Percentiles rank a stretch among this genome's conserved stretches.
Evolutionary conservation across 2,329 filamentous ascomycete genomes (phyloP).

Genomic region (Thielaviopsis euricoi): DNA sequence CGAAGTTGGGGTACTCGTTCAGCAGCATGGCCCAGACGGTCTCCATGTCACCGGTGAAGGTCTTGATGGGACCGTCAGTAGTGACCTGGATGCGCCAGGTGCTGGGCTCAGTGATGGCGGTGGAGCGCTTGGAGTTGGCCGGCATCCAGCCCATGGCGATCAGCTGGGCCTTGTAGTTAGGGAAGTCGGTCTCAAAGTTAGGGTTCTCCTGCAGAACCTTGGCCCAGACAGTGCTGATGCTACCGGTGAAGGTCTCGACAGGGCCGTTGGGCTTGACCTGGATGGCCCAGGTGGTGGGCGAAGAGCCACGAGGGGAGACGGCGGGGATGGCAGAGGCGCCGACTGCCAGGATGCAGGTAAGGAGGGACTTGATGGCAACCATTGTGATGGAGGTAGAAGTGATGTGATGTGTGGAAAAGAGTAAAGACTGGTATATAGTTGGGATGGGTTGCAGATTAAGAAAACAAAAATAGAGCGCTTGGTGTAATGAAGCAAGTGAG

Average conservation of each 20-base stretch:
- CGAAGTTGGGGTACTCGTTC: constrained; percentile 3
- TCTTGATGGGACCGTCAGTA: neutral
- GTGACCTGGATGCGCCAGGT: constrained; percentile 7
- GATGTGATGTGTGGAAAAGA: neutral
- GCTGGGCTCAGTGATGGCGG: neutral
- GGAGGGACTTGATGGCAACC: constrained; percentile 6
- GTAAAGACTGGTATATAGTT: neutral
- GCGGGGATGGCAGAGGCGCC: constrained; percentile 8
- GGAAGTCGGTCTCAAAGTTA: constrained; percentile 8
- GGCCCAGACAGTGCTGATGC: constrained; percentile 3
- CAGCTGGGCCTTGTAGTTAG: constrained; percentile 8
- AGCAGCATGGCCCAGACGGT: constrained; percentile 3
- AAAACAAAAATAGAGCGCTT: neutral
- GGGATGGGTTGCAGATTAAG: neutral
- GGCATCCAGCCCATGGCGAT: constrained; percentile 3
- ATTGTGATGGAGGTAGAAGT: constrained; percentile 12
- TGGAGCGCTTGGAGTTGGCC: neutral
- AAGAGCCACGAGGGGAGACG: neutral
- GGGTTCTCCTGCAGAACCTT: constrained; percentile 3
- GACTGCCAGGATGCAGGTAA: constrained; percentile 8
- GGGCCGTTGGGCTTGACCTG: constrained; percentile 2
- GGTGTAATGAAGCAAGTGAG: neutral
- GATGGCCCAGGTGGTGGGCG: constrained; percentile 5
- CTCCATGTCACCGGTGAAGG: constrained; percentile 2
- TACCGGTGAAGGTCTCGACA: constrained; percentile 1